Evolutionary conservation across 306 rosid species (phyloP).

Genomic region (Begonia fuchsioides): DNA sequence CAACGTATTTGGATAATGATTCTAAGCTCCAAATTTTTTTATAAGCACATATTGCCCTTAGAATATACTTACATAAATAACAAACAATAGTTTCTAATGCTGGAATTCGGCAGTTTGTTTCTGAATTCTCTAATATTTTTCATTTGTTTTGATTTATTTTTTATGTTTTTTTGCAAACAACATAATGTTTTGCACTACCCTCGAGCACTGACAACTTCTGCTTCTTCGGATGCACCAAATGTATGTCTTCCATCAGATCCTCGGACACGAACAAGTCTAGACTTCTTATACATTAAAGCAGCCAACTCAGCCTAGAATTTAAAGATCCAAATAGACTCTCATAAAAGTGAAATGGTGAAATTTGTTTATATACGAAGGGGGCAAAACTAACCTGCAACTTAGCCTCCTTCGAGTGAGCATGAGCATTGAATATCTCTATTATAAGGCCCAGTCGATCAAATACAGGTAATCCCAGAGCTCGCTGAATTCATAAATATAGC

Average conservation of each 20-base stretch:
- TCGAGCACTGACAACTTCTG: conserved; percentile 89
- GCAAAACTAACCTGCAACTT: conserved; percentile 48
- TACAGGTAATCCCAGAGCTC: conserved; percentile 61
- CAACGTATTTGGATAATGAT: no score
- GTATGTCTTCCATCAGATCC: conserved; percentile 56
- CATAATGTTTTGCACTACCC: conserved; percentile 28
- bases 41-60: no score
- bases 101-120: no score
- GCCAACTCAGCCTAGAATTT: conserved; percentile 77
- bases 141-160: no score
- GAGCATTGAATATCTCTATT: conserved; percentile 92
- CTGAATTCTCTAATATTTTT: no score
- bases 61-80: no score
- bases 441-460: conserved; percentile 85
- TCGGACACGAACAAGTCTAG: conserved; percentile 67
- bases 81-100: no score
- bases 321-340: not conserved
- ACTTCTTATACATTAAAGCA: conserved; percentile 67
- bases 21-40: no score
- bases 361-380: no score
- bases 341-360: no score
- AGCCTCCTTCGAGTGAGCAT: conserved; percentile 77
- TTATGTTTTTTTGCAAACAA: no score
- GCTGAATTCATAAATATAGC: conserved; percentile 18
- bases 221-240: conserved; percentile 65